A percentile compares a stretch with the other conserved stretches of the same genome.
phyloP scores from a whole-genome alignment of 257 asterid genomes.

The Misopates orontium region DNA sequence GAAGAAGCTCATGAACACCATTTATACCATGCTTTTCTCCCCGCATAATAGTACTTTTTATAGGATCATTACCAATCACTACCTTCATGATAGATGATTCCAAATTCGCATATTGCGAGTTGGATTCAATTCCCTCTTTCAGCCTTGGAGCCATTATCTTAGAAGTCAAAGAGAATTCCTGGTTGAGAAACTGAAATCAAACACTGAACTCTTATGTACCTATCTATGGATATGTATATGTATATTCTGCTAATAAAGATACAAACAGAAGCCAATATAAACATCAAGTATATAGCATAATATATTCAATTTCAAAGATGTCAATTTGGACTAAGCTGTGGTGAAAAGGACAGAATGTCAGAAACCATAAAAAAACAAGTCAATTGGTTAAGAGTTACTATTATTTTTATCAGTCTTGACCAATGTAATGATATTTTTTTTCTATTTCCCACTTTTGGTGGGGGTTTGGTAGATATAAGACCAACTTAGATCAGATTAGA shows the following conservation, averaged over 20 bases:
- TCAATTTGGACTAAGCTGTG: slow-evolving; percentile 22
- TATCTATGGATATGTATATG: slow-evolving; percentile 7
- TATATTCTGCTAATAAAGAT: slow-evolving; percentile 29
- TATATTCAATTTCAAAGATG: slow-evolving; percentile 26
- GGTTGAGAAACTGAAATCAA: slow-evolving; percentile 8
- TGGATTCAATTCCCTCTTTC: slow-evolving; percentile 52
- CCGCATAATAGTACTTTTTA: slow-evolving; percentile 23
- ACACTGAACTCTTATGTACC: slow-evolving; percentile 10
- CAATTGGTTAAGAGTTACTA: slow-evolving; percentile 20
- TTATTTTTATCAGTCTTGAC: slow-evolving; percentile 26
- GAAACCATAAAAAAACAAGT: slow-evolving; percentile 21
- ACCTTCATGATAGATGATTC: slow-evolving; percentile 35
- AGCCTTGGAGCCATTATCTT: slow-evolving; percentile 57
- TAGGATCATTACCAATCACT: slow-evolving; percentile 38
- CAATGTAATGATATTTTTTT: slow-evolving; percentile 26
- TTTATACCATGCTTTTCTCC: slow-evolving; percentile 50
- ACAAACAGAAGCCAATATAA: slow-evolving; percentile 18
- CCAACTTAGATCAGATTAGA: slow-evolving; percentile 50
- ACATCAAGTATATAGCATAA: slow-evolving; percentile 22
- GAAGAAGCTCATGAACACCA: slow-evolving; percentile 73
- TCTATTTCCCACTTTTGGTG: slow-evolving; percentile 27
- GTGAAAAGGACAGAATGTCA: slow-evolving; percentile 29
- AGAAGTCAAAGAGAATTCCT: slow-evolving; percentile 13
- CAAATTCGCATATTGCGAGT: slow-evolving; percentile 36
- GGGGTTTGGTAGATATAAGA: slow-evolving; percentile 52